phyloP scores from a whole-genome alignment of 2,329 filamentous ascomycete genomes.

The Aspergillus neotritici region DNA sequence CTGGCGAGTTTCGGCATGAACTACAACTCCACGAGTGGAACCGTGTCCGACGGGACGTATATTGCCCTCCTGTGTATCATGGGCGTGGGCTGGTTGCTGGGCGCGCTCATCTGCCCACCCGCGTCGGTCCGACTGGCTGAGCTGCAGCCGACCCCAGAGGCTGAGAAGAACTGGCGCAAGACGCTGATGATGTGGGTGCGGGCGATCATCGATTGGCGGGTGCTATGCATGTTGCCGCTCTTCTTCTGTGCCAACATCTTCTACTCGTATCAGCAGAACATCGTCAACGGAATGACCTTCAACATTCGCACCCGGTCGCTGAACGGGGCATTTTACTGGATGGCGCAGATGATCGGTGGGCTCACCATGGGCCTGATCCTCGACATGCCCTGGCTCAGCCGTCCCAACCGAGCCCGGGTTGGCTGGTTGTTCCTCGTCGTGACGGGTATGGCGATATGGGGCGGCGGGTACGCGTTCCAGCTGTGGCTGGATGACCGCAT shows the following conservation, averaged over 20 bases:
- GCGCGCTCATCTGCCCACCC: conserved; percentile 46
- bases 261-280: conserved; percentile 54
- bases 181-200: conserved; percentile 29
- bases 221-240: conserved; percentile 47
- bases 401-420: conserved; percentile 43
- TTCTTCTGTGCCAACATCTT: conserved; percentile 54
- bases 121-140: conserved; percentile 38
- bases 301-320: conserved; percentile 52
- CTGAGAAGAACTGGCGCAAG: conserved; percentile 36
- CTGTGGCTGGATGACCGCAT: conserved; percentile 46
- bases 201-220: conserved; percentile 40
- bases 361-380: conserved; percentile 36
- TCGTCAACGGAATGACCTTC: conserved; percentile 52
- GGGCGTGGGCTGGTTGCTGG: conserved; percentile 46
- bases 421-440: conserved; percentile 46
- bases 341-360: conserved; percentile 53
- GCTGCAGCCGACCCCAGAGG: conserved; percentile 34
- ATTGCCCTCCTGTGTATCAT: conserved; percentile 48
- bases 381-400: conserved; percentile 41
- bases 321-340: conserved; percentile 52
- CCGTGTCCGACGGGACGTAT: conserved; percentile 48
- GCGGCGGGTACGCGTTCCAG: conserved; percentile 62
- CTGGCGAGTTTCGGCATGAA: conserved; percentile 44
- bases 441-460: conserved; percentile 52
- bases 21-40: conserved; percentile 37